Base-by-base conservation (phyloP, 2,329 filamentous ascomycete genomes). In the Arthrobotrys musiformis region DNA sequence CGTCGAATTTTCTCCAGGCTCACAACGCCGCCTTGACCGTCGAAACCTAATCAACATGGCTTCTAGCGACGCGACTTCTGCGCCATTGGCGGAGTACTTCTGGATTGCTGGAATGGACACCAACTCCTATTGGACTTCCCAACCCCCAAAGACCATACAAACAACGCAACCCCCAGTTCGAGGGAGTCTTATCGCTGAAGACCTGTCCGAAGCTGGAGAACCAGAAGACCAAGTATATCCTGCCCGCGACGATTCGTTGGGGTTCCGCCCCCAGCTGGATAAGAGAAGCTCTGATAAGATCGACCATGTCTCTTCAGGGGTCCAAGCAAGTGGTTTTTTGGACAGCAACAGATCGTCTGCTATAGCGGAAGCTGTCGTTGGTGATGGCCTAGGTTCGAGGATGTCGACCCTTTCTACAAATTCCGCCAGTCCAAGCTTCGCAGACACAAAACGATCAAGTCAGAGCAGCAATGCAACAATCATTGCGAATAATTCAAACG, bases 51-150 rank as follows among this genome's bases (percentile, higher is more conserved):
- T 24, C 60, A 54, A 19, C 13, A 79, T 73, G 67, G 68, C 73
- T 60, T 76, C 72, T 22, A 60, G 62, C 67, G 73, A 83, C 64
- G 80, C 79, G 70, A 86, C 88, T 75, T 89, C 89, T 79, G 87
- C 86, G 79, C 90, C 90, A 82, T 86, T 92, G 83, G 90, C 90
- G 83, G 90, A 92, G 83, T 92, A 92, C 85, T 92, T 92, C 84
- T 92, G 90, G 90, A 91, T 92, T 82, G 90, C 90, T 80, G 90
- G 90, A 81, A 86, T 92, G 84, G 90, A 91, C 83, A 88, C 88
- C 78, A 86, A 91, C 80, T 87, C 88, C 70, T 91, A 91, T 84
- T 86, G 89, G 78, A 89, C 91, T 60, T 73, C 74, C 13, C 74
- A 72, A 46, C 56, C 73, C 11, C 52, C 66, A 26, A 77, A 70